A percentile compares a stretch with the other conserved stretches of the same genome.
These are phyloP conservation scores for Xylaria sp. DNA, from an alignment of 2,329 filamentous ascomycete species.

Conservation along the genomic window DNA sequence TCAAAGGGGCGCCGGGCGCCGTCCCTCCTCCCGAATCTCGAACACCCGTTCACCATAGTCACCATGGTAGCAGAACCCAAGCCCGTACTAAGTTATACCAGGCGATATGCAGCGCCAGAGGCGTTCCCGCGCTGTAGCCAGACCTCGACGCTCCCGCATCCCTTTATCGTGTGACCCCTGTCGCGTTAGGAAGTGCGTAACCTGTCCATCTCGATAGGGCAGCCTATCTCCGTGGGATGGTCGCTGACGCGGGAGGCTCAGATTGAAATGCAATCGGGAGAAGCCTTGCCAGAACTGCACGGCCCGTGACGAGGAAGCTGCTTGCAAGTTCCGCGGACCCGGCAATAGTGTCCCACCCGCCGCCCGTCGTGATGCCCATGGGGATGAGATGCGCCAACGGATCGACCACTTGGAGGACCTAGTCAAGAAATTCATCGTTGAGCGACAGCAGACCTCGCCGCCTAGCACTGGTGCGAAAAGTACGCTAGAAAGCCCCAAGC, in stretches of 20 bases:
- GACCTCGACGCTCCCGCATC: constrained; percentile 18
- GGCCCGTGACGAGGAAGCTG: constrained; percentile 23
- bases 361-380: neutral
- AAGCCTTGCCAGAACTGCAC: constrained; percentile 35
- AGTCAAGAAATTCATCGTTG: constrained; percentile 24
- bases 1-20: too few relatives aligned
- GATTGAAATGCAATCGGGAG: constrained; percentile 36
- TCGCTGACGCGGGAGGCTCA: constrained; percentile 14
- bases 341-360: constrained; percentile 5
- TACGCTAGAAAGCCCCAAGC: constrained; percentile 4
- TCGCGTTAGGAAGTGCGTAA: constrained; percentile 27
- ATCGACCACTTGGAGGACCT: constrained; percentile 27
- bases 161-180: constrained; percentile 30
- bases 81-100: too few relatives aligned
- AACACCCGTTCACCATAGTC: too few relatives aligned
- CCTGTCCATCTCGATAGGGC: neutral
- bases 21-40: too few relatives aligned
- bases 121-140: neutral
- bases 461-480: neutral
- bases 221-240: too few relatives aligned
- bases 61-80: too few relatives aligned
- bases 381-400: constrained; percentile 26
- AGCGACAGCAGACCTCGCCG: constrained; percentile 5
- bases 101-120: too few relatives aligned
- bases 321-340: constrained; percentile 30